These are phyloP conservation scores for Erodium maritimum DNA, from an alignment of 345 rosid species.

Conservation along the genomic window DNA sequence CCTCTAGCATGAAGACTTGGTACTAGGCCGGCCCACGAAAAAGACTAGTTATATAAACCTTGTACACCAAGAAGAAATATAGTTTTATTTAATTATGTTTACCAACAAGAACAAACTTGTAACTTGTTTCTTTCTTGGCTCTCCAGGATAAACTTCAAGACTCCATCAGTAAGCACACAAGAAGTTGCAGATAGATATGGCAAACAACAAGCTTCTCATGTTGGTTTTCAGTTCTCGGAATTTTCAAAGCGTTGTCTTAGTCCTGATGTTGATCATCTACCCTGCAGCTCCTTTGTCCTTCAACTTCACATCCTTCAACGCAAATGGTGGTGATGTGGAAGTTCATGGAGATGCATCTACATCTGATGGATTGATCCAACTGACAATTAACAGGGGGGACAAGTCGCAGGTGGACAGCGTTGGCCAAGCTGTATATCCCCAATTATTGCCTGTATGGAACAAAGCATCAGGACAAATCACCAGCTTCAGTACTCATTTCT, in stretches of 20 bases:
- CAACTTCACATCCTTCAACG: neutral
- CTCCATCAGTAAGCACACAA: too few relatives aligned
- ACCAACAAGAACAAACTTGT: too few relatives aligned
- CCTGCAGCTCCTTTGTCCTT: neutral
- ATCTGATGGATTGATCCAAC: neutral
- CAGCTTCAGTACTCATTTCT: neutral
- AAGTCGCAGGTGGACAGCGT: neutral
- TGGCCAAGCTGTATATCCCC: neutral
- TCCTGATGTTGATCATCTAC: too few relatives aligned
- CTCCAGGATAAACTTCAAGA: too few relatives aligned
- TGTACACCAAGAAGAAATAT: too few relatives aligned
- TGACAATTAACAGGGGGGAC: neutral
- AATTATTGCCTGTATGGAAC: neutral
- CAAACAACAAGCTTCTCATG: too few relatives aligned
- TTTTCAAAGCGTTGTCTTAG: too few relatives aligned
- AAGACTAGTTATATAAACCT: neutral
- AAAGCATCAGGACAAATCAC: neutral
- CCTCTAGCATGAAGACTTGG: neutral
- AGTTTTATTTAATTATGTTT: too few relatives aligned
- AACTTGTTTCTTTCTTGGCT: too few relatives aligned
- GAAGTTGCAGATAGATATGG: too few relatives aligned
- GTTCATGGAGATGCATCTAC: neutral
- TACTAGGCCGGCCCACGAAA: neutral
- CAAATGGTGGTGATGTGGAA: neutral
- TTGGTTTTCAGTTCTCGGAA: too few relatives aligned